Evolutionary conservation across 768 basidiomycete species (phyloP).

Genomic region (Leccinum rimulosum): DNA sequence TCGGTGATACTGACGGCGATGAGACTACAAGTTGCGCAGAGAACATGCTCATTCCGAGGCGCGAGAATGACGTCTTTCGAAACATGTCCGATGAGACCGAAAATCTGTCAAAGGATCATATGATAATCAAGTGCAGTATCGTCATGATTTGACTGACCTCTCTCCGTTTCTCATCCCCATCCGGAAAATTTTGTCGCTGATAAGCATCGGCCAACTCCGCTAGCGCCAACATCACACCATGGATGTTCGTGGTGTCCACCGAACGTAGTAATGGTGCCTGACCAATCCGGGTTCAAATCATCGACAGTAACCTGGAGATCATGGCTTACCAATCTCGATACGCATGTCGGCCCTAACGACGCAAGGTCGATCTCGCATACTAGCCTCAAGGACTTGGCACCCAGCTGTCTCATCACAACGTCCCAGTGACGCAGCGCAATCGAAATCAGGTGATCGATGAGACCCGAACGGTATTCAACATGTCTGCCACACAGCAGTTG

Average conservation of each 20-base stretch:
- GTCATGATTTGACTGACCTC: slow-evolving; percentile 38
- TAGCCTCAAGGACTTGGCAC: slow-evolving; percentile 67
- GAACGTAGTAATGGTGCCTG: slow-evolving; percentile 61
- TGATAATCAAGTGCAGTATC: slow-evolving; percentile 5
- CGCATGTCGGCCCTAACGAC: slow-evolving; percentile 47
- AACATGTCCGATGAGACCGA: slow-evolving; percentile 53
- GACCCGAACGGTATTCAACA: slow-evolving; percentile 62
- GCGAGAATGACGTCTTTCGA: slow-evolving; percentile 60
- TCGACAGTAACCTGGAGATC: slow-evolving; percentile 6
- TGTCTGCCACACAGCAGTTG: slow-evolving; percentile 49
- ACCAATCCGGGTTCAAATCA: slow-evolving; percentile 9
- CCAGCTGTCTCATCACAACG: slow-evolving; percentile 69
- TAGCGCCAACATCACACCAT: slow-evolving; percentile 78
- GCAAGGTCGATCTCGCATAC: slow-evolving; percentile 64
- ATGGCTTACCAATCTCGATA: slow-evolving; percentile 51
- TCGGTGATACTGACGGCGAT: slow-evolving; percentile 65
- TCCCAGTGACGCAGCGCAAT: slow-evolving; percentile 91
- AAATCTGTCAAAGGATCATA: slow-evolving; percentile 48
- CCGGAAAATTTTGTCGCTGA: slow-evolving; percentile 29
- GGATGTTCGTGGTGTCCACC: slow-evolving; percentile 66
- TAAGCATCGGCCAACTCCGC: slow-evolving; percentile 70
- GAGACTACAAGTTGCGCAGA: slow-evolving; percentile 68
- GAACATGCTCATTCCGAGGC: slow-evolving; percentile 68
- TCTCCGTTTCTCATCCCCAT: slow-evolving; percentile 36
- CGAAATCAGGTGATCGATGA: slow-evolving; percentile 71